A percentile compares a stretch with the other conserved stretches of the same genome.
Conservation (phyloP, 352 stramenopile genomes). For the Phytophthora constricta region DNA sequence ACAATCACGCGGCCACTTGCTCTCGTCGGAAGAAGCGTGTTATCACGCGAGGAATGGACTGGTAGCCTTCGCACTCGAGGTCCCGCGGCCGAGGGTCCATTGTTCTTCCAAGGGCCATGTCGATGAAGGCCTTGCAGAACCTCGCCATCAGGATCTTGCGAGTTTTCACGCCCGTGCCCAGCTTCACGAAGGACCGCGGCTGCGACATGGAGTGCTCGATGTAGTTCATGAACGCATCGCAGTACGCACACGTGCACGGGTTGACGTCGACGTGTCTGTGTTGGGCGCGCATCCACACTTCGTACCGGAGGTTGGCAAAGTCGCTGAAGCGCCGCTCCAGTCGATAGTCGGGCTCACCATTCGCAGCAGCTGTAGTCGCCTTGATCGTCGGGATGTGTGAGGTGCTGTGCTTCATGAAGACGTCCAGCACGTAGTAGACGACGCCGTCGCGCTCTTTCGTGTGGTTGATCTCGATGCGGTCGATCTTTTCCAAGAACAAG, state of each 20-base stretch:
- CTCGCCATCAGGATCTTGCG: slow-evolving; percentile 43
- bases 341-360: slow-evolving; percentile 40
- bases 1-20: too few species aligned
- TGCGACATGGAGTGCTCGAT: slow-evolving; percentile 51
- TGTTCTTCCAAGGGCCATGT: slow-evolving; percentile 30
- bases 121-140: slow-evolving; percentile 51
- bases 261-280: slow-evolving; percentile 26
- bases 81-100: slow-evolving; percentile 22
- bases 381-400: slow-evolving; percentile 63
- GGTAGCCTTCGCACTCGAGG: slow-evolving; percentile 26
- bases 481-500: slow-evolving; percentile 41
- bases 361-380: slow-evolving; percentile 21
- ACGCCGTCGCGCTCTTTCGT: slow-evolving; percentile 41
- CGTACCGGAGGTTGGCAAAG: slow-evolving; percentile 47
- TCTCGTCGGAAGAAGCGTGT: slow-evolving; percentile 44
- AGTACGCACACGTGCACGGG: slow-evolving; percentile 39
- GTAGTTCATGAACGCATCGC: slow-evolving; percentile 53
- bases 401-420: slow-evolving; percentile 54
- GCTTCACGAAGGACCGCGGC: slow-evolving; percentile 41
- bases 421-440: slow-evolving; percentile 53
- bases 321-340: slow-evolving; percentile 49
- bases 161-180: slow-evolving; percentile 32
- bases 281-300: slow-evolving; percentile 46
- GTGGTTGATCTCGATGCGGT: slow-evolving; percentile 51
- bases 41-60: slow-evolving; percentile 41